These are phyloP conservation scores for Cystobasidium onofrii DNA, from an alignment of 768 basidiomycete genomes.

Conservation along the genomic window DNA sequence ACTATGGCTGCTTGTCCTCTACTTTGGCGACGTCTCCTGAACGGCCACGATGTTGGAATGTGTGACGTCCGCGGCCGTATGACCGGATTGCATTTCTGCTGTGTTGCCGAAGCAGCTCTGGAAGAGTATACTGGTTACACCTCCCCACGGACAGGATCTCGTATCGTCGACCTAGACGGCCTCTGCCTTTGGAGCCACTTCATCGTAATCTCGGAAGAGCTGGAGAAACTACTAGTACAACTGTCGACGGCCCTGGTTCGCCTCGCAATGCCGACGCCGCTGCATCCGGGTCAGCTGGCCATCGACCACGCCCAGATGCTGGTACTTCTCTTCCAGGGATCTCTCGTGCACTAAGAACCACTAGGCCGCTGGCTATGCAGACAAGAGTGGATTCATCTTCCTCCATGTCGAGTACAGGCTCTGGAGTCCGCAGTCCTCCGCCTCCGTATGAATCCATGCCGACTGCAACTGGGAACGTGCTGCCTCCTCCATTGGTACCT, in stretches of 20 bases:
- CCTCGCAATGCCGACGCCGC: background rate
- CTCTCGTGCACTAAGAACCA: background rate
- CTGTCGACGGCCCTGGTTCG: background rate
- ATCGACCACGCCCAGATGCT: background rate
- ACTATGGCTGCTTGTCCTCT: too few species aligned
- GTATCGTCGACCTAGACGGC: background rate
- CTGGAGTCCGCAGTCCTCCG: background rate
- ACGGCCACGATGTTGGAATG: too few species aligned
- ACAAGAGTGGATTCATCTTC: background rate
- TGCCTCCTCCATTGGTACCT: background rate
- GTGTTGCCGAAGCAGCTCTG: background rate
- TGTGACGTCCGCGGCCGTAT: too few species aligned
- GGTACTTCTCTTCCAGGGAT: background rate
- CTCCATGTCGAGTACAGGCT: background rate
- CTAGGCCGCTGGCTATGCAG: background rate
- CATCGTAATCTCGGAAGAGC: background rate
- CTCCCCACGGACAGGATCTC: background rate
- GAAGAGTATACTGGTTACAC: background rate
- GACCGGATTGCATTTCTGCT: background rate
- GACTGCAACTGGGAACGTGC: background rate
- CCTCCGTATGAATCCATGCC: background rate
- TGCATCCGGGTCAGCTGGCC: background rate
- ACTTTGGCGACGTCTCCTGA: too few species aligned
- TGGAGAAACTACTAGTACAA: too few species aligned
- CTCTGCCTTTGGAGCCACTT: background rate